Percentiles rank a stretch among this genome's conserved stretches.
These are phyloP conservation scores for Pyrus bretschneideri DNA, from an alignment of 306 rosid genomes.

Conservation along the genomic window DNA sequence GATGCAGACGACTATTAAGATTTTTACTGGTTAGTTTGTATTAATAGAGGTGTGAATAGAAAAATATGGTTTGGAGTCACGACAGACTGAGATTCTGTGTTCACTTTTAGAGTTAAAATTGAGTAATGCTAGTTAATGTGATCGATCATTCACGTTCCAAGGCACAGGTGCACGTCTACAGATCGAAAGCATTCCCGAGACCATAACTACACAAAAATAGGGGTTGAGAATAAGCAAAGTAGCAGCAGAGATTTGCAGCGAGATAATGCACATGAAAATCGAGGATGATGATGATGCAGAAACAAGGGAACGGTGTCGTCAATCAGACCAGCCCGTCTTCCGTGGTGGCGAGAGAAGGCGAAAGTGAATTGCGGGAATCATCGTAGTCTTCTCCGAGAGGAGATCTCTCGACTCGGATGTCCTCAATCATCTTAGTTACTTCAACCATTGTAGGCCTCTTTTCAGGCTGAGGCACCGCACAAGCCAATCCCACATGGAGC, in stretches of 20 bases:
- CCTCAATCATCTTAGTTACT: conserved; percentile 86
- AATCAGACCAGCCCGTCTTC: conserved; percentile 71
- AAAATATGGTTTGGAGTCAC: not conserved
- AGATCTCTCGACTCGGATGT: conserved; percentile 90
- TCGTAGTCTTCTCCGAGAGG: conserved; percentile 90
- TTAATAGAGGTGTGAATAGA: not conserved
- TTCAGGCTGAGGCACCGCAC: conserved; percentile 63
- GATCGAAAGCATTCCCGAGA: not conserved
- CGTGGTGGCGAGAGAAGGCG: conserved; percentile 89
- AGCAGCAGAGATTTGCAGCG: conserved; percentile 26
- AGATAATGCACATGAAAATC: conserved; percentile 32
- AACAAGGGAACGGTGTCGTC: not conserved
- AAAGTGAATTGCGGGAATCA: conserved; percentile 75
- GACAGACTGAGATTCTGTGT: not conserved
- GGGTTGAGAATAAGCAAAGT: conserved; percentile 15
- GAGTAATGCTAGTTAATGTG: not conserved
- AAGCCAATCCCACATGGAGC: conserved; percentile 86
- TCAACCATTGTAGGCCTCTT: conserved; percentile 89
- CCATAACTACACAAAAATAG: conserved; percentile 30
- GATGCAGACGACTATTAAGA: not conserved
- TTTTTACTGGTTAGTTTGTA: not conserved
- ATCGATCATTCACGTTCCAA: not conserved
- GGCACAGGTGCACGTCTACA: not conserved
- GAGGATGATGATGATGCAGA: conserved; percentile 11
- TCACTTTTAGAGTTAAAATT: not conserved